phyloP scores from a whole-genome alignment of 495 filamentous ascomycete genomes.

The Chaetomium cochliodes region DNA sequence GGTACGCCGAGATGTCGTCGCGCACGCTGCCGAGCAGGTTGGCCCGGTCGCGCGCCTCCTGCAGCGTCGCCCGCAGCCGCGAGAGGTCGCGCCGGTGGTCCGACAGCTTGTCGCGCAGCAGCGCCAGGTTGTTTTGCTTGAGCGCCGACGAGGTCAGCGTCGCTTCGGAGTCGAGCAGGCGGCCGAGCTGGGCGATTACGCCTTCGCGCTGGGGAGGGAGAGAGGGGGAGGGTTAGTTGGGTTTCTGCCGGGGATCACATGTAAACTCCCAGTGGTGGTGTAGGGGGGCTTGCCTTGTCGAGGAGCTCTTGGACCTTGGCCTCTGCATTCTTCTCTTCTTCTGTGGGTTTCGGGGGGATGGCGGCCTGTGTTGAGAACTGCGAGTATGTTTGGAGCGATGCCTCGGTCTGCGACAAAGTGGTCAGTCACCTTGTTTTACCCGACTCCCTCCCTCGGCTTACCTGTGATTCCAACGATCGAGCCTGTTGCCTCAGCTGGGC shows the following conservation, averaged over 20 bases:
- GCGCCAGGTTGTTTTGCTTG: constrained; percentile 90
- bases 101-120: constrained; percentile 83
- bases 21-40: constrained; percentile 91
- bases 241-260: background rate
- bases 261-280: background rate
- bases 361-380: constrained; percentile 83
- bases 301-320: constrained; percentile 80
- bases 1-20: constrained; percentile 88
- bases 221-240: constrained; percentile 14
- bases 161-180: constrained; percentile 93
- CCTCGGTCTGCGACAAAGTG: constrained; percentile 66
- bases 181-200: constrained; percentile 76
- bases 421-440: background rate
- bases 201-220: constrained; percentile 64
- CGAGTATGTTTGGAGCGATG: constrained; percentile 90
- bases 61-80: constrained; percentile 65
- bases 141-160: constrained; percentile 82
- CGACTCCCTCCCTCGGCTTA: constrained; percentile 37
- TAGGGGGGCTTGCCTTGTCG: constrained; percentile 56
- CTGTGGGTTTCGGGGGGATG: constrained; percentile 76
- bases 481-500: constrained; percentile 93
- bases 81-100: constrained; percentile 83
- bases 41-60: constrained; percentile 74
- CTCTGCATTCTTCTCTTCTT: constrained; percentile 80
- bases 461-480: constrained; percentile 86